Conservation (phyloP, 495 filamentous ascomycete species). For the Penicillium antarcticum region DNA sequence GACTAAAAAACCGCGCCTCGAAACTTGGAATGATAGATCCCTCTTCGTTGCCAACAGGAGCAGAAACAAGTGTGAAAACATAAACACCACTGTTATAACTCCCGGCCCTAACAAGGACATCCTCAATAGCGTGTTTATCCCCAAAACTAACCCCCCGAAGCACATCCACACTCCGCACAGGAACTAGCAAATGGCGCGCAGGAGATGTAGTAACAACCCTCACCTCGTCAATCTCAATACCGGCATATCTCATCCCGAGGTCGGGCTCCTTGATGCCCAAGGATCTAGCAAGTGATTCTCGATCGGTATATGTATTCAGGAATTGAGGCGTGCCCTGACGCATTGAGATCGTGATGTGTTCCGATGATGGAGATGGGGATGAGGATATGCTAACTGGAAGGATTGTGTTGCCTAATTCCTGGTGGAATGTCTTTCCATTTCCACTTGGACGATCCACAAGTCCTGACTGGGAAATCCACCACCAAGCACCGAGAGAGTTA, state of each 20-base stretch:
- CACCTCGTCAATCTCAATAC: background rate
- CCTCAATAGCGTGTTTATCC: background rate
- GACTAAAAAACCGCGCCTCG: slow-evolving; percentile 14
- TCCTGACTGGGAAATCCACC: slow-evolving; percentile 12
- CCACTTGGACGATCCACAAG: no score
- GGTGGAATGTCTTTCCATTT: background rate
- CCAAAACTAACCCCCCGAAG: slow-evolving; percentile 1
- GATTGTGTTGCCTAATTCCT: slow-evolving; percentile 7
- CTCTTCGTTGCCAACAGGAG: background rate
- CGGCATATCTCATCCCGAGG: background rate
- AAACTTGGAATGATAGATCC: background rate
- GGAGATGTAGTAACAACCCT: slow-evolving; percentile 15
- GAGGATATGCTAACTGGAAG: slow-evolving; percentile 6
- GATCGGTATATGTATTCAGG: slow-evolving; percentile 8
- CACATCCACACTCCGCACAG: slow-evolving; percentile 4
- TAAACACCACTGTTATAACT: slow-evolving; percentile 13
- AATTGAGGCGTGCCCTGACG: slow-evolving; percentile 3
- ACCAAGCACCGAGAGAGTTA: slow-evolving; percentile 17
- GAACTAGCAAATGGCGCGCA: slow-evolving; percentile 14
- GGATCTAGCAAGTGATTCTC: background rate
- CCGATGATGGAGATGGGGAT: no score
- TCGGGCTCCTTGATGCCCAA: slow-evolving; percentile 1
- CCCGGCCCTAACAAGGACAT: slow-evolving; percentile 3
- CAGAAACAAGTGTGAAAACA: no score
- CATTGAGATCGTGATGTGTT: slow-evolving; percentile 5